Base-by-base conservation (phyloP, 2,329 filamentous ascomycete genomes). In the Lachnellula arida region DNA sequence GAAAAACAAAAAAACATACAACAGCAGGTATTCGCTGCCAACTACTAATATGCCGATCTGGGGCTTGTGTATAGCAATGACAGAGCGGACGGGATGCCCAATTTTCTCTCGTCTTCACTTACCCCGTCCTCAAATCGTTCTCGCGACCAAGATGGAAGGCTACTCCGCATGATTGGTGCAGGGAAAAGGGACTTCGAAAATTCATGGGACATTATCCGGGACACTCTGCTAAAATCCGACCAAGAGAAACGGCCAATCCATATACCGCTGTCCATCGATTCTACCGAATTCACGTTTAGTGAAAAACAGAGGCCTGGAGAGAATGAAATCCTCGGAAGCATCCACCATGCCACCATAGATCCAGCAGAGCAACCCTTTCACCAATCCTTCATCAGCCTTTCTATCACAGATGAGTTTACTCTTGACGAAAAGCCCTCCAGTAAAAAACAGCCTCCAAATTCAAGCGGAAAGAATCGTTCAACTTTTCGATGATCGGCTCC, bases 401-500 rank as follows among this genome's bases (percentile, higher is more conserved):
- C 46, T 54, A 28, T 42, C 9, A 12, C 46, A 54, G 11, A 54
- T 54, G 46, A 23, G 22, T 23, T 23, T 23, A 23, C 22, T 2
- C 22, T 23, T 23, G 22, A 23, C 22, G 22, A 23, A 14, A 53
- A 23, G n/a, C 23, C 28, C 19, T 35, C 15, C 14, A n/a, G 7
- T 34, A 22, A 14, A 12, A 46, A 8, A 49, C 7, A 19, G 9
- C 17, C 14, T 32, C 7, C 6, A 14, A 19, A 35, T 39, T 7
- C 11, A 34, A 34, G 17, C 19, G n/a, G 11, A 19, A 54, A 46
- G 22, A 34, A 54, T 54, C 22, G 52, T 54, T 17, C 37, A 46
- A 6, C 25, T 54, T 19, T 54, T 54, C 25, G 46, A 54, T 23
- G 14, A 23, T 9, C 46, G 46, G 25, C 52, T 49, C 28, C 46